These are phyloP conservation scores for Neoboletus magnificus DNA, from an alignment of 768 basidiomycete genomes.

Conservation along the genomic window DNA sequence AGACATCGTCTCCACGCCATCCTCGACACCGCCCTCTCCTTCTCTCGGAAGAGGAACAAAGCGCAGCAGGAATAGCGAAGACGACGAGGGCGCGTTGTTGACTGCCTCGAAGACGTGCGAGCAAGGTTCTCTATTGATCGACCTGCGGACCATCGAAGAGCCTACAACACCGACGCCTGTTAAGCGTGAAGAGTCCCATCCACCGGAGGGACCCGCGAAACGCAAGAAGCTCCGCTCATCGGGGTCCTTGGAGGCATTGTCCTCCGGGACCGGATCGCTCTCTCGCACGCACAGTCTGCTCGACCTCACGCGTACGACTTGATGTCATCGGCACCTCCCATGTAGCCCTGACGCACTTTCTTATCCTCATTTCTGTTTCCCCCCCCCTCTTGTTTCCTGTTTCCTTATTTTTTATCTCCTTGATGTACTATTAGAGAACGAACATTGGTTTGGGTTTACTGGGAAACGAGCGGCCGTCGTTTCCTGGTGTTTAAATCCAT, in stretches of 20 bases:
- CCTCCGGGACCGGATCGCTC: neutral
- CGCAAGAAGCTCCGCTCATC: slow-evolving; percentile 15
- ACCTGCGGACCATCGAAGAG: neutral
- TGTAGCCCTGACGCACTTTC: neutral
- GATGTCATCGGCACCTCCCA: neutral
- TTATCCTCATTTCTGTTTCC: neutral
- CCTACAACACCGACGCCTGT: neutral
- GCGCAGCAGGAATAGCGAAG: slow-evolving; percentile 12
- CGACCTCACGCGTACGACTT: slow-evolving; percentile 1
- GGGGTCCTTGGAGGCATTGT: neutral
- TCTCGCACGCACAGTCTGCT: neutral
- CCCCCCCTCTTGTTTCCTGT: neutral
- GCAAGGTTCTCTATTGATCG: neutral
- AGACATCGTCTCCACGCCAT: neutral
- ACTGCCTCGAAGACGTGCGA: neutral
- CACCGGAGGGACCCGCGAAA: slow-evolving; percentile 1
- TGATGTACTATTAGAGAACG: neutral
- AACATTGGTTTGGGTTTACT: neutral
- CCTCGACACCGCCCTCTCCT: slow-evolving; percentile 11
- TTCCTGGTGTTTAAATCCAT: neutral
- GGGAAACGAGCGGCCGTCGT: slow-evolving; percentile 4
- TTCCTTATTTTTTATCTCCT: neutral
- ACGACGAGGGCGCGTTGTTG: neutral
- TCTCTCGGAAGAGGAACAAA: slow-evolving; percentile 12
- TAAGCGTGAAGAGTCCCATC: neutral